phyloP scores from a whole-genome alignment of 768 basidiomycete species.

The Kwoniella sp. region DNA sequence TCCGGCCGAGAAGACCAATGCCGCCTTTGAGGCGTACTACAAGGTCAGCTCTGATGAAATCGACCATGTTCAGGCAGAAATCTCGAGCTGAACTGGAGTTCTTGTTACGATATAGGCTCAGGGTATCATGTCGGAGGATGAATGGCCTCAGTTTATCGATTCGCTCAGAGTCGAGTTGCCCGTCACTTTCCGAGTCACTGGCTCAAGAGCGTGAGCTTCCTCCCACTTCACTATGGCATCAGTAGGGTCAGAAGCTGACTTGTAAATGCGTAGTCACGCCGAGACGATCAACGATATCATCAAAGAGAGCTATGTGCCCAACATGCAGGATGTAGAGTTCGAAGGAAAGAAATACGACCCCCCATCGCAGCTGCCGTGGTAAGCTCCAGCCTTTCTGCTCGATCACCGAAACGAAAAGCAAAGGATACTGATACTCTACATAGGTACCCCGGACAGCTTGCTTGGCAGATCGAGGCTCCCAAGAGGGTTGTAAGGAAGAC shows the following conservation, averaged over 20 bases:
- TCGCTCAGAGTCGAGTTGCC: slow-evolving; percentile 73
- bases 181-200: slow-evolving; percentile 90
- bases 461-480: slow-evolving; percentile 92
- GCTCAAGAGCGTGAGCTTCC: slow-evolving; percentile 73
- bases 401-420: background rate
- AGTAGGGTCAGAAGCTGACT: slow-evolving; percentile 54
- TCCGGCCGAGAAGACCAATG: slow-evolving; percentile 48
- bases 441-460: slow-evolving; percentile 93
- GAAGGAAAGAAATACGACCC: slow-evolving; percentile 75
- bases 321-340: slow-evolving; percentile 69
- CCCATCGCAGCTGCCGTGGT: slow-evolving; percentile 86
- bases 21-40: slow-evolving; percentile 59
- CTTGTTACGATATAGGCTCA: slow-evolving; percentile 60
- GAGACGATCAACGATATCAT: slow-evolving; percentile 79
- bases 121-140: slow-evolving; percentile 67
- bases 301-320: slow-evolving; percentile 74
- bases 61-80: background rate
- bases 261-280: slow-evolving; percentile 59
- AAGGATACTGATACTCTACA: background rate
- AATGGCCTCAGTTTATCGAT: slow-evolving; percentile 76
- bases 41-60: slow-evolving; percentile 41
- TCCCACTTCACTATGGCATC: background rate
- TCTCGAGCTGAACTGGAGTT: background rate
- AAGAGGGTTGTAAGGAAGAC: slow-evolving; percentile 84
- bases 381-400: slow-evolving; percentile 23